Evolutionary conservation across 2,329 filamentous ascomycete species (phyloP).

Genomic region (Neofusicoccum laricinum): DNA sequence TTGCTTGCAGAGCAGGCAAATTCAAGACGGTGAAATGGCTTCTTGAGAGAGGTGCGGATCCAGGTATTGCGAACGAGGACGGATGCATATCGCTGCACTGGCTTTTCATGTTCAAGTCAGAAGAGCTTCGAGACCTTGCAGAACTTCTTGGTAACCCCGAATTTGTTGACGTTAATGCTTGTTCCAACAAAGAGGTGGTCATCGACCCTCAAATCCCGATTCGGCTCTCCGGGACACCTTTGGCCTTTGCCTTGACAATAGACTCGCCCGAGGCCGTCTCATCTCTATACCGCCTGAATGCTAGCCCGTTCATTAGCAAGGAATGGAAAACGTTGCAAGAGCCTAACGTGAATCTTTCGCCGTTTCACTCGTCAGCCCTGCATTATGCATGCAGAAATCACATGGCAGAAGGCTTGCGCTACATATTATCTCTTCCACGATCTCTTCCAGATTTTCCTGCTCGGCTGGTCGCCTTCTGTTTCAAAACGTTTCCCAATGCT

Average conservation of each 20-base stretch:
- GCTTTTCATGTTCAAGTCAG: neutral
- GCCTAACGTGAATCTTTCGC: neutral
- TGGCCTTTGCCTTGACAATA: neutral
- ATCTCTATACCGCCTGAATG: neutral
- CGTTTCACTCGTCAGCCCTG: neutral
- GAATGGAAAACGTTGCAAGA: neutral
- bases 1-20: neutral
- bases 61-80: neutral
- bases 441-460: too few relatives aligned
- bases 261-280: neutral
- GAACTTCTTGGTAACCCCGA: neutral
- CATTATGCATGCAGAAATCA: neutral
- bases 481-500: neutral
- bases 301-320: neutral
- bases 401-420: neutral
- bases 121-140: neutral
- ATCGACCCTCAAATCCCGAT: neutral
- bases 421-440: too few relatives aligned
- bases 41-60: neutral
- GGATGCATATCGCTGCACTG: neutral
- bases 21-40: neutral
- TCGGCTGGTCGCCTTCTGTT: too few relatives aligned
- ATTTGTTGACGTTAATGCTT: neutral
- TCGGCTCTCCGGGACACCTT: neutral
- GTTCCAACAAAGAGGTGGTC: neutral